Evolutionary conservation across 352 stramenopile genomes (phyloP), one percentile per base, ranked within the genome.

Genomic region (Aphanomyces astaci): DNA sequence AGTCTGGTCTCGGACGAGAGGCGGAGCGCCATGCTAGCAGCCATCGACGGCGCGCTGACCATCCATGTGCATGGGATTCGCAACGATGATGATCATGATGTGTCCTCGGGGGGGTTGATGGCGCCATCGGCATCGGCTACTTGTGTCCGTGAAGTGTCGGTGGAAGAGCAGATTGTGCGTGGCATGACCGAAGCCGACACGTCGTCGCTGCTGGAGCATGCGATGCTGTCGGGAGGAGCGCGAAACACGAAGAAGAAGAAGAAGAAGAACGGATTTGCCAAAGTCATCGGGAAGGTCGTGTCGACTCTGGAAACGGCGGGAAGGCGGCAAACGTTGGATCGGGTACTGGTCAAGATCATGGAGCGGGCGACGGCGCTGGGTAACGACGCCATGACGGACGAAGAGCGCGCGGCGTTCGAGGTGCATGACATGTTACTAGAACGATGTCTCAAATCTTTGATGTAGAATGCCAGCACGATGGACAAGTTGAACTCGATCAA

Each of bases 131-230:
- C 36, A 43, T 15, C 36, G 7, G 45, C 45, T 4, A 30, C 13
- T 3, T 10, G n/a, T 24, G 4, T 19, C 28, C 19, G 32, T 2
- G 1, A 45, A 59, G 43, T 45, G n/a, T 51, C 62, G 15, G 39
- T 68, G 2, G 43, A 68, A 28, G 33, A 59, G 31, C 62, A 68
- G 32, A 45, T 68, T 17, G 62, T 68, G 62, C 33, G 39, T n/a
- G 46, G 30, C 15, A 40, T 68, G 40, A 60, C 22, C 24, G 48
- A 43, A 17, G 32, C 45, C 15, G 62, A 68, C 33, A 52, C 43
- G 33, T 36, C 62, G 7, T 11, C 22, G 30, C 13, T 68, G 33
- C 17, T 68, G 28, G 27, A n/a, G 13, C 62, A 49, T 11, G 62
- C 30, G 19, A 59, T 68, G 28, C 11, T 13, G 36, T 15, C 36